Conservation (phyloP, 1,284 basidiomycete genomes). For the Malassezia caprae region DNA sequence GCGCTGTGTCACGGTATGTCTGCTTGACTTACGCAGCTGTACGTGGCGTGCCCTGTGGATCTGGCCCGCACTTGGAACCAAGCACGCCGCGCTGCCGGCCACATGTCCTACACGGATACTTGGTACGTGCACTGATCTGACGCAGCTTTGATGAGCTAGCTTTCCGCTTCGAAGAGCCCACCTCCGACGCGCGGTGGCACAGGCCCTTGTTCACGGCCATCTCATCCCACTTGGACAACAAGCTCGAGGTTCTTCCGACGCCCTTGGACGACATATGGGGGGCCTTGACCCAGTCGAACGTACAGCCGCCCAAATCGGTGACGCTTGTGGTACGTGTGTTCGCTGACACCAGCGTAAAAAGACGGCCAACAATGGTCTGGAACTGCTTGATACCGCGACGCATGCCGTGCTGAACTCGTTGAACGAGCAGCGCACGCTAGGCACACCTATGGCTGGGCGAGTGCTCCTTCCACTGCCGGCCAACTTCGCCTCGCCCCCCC, state of each 20-base stretch:
- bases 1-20: conserved; percentile 72
- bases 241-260: conserved; percentile 49
- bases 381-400: conserved; percentile 43
- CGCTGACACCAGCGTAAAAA: conserved; percentile 20
- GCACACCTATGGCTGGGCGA: conserved; percentile 3
- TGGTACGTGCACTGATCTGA: conserved; percentile 66
- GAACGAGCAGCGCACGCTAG: conserved; percentile 18
- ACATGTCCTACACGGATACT: conserved; percentile 35
- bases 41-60: conserved; percentile 61
- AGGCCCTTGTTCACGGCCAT: conserved; percentile 71
- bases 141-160: conserved; percentile 75
- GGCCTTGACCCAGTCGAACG: conserved; percentile 63
- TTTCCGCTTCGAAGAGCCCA: conserved; percentile 85
- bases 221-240: background rate
- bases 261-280: conserved; percentile 69
- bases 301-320: conserved; percentile 76
- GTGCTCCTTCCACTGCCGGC: conserved; percentile 23
- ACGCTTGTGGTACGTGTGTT: conserved; percentile 50
- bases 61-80: conserved; percentile 58
- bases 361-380: conserved; percentile 49
- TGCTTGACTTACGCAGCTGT: conserved; percentile 42
- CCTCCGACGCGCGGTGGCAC: conserved; percentile 94
- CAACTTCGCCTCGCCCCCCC: conserved; percentile 17
- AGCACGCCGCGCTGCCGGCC: conserved; percentile 50
- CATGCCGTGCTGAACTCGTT: conserved; percentile 30